Conservation (phyloP, 1,284 basidiomycete genomes). For the Papiliotrema flavescens region DNA sequence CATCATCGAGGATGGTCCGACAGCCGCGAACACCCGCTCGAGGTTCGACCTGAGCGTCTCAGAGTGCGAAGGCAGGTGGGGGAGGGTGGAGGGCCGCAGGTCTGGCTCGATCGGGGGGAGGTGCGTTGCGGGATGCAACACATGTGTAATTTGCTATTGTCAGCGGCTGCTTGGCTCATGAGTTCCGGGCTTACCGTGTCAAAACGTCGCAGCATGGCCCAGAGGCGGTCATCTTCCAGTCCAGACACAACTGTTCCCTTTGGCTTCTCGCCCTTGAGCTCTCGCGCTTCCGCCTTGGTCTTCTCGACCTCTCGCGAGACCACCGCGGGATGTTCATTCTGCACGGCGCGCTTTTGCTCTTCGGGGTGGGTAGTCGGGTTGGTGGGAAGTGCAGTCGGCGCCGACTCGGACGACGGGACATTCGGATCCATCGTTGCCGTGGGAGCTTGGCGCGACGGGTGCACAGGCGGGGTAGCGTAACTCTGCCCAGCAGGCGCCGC, state of each 20-base stretch:
- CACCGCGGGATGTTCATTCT: slow-evolving; percentile 36
- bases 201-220: slow-evolving; percentile 47
- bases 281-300: slow-evolving; percentile 44
- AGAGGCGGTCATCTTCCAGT: slow-evolving; percentile 50
- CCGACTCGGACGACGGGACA: slow-evolving; percentile 28
- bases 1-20: slow-evolving; percentile 52
- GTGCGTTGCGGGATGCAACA: slow-evolving; percentile 37
- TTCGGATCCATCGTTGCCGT: slow-evolving; percentile 33
- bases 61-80: slow-evolving; percentile 48
- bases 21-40: slow-evolving; percentile 55
- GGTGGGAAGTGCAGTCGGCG: slow-evolving; percentile 42
- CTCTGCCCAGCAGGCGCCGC: neutral
- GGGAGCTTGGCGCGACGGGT: slow-evolving; percentile 4
- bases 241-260: slow-evolving; percentile 47
- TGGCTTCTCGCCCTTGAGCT: slow-evolving; percentile 37
- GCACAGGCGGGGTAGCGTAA: neutral
- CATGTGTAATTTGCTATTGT: slow-evolving; percentile 49
- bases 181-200: slow-evolving; percentile 36
- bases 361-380: slow-evolving; percentile 40
- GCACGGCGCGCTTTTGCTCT: slow-evolving; percentile 36
- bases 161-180: neutral
- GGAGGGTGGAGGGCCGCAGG: slow-evolving; percentile 45
- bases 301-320: slow-evolving; percentile 48
- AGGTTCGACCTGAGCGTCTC: slow-evolving; percentile 53
- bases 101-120: slow-evolving; percentile 48